Conservation (phyloP, 23 red algal genomes). For the Pyropia yezoensis region DNA sequence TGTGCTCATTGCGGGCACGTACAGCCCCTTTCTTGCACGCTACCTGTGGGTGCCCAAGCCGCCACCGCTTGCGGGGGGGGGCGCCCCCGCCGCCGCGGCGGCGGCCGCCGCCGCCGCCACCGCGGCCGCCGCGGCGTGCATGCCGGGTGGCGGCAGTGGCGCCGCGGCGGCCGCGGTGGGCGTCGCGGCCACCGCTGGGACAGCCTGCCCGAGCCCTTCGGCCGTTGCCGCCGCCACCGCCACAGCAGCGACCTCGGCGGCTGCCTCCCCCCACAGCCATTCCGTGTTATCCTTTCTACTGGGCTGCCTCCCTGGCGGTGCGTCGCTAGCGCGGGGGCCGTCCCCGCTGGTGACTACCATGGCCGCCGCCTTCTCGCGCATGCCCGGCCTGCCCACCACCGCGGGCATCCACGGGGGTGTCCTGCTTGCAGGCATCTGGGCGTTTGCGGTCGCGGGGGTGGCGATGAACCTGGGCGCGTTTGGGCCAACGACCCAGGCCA, state of each 20-base stretch:
- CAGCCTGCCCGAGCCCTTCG: too few species aligned
- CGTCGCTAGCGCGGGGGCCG: too few species aligned
- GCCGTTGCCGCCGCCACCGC: too few species aligned
- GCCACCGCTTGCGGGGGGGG: not conserved
- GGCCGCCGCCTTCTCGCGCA: too few species aligned
- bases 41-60: slow-evolving; percentile 12
- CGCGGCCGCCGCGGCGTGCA: too few species aligned
- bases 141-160: too few species aligned
- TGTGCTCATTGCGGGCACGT: slow-evolving; percentile 68
- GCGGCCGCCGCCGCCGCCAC: not conserved
- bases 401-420: slow-evolving; percentile 11
- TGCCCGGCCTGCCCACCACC: not conserved
- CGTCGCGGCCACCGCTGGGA: not conserved
- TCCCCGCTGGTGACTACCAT: too few species aligned
- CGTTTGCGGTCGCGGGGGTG: slow-evolving; percentile 44
- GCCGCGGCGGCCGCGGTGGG: not conserved
- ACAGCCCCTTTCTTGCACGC: slow-evolving; percentile 60
- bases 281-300: too few species aligned
- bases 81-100: not conserved
- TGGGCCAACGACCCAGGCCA: not conserved
- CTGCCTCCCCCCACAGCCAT: too few species aligned
- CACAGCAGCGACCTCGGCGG: too few species aligned
- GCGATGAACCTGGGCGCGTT: slow-evolving; percentile 12
- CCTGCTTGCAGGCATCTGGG: slow-evolving; percentile 46
- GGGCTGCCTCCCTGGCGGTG: too few species aligned